A percentile compares a stretch with the other conserved stretches of the same genome.
These are phyloP conservation scores for Podosphaera leucotricha DNA, from an alignment of 2,329 filamentous ascomycete species.

Conservation along the genomic window DNA sequence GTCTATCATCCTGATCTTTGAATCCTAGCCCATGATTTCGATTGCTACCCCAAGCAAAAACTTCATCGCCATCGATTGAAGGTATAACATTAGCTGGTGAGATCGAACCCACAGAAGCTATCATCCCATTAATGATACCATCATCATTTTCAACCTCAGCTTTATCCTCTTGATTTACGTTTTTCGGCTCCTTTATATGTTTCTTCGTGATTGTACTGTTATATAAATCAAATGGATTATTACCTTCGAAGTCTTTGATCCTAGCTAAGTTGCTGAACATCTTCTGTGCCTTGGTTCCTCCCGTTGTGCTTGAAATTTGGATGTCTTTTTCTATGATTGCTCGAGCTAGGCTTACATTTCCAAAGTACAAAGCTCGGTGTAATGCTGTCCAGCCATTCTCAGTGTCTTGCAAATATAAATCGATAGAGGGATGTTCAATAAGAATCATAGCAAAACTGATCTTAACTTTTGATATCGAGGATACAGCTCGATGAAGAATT, in stretches of 20 bases:
- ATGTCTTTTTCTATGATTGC: constrained; percentile 57
- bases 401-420: constrained; percentile 65
- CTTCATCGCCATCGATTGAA: constrained; percentile 45
- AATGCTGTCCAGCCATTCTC: constrained; percentile 95
- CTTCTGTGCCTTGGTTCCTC: constrained; percentile 31
- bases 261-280: constrained; percentile 56
- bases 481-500: constrained; percentile 61
- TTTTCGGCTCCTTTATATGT: constrained; percentile 24
- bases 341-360: constrained; percentile 69
- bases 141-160: constrained; percentile 20
- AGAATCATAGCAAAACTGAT: constrained; percentile 55
- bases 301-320: constrained; percentile 31
- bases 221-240: constrained; percentile 85
- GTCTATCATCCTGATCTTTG: constrained; percentile 85
- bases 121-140: constrained; percentile 12
- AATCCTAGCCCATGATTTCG: constrained; percentile 83
- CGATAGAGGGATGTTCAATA: constrained; percentile 58
- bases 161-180: constrained; percentile 8
- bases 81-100: constrained; percentile 1
- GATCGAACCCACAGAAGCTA: neutral
- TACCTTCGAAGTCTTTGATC: constrained; percentile 85
- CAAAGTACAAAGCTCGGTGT: constrained; percentile 72
- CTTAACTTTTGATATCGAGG: constrained; percentile 46
- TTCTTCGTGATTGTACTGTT: constrained; percentile 63
- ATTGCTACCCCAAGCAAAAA: constrained; percentile 90